A percentile compares a stretch with the other conserved stretches of the same genome.
phyloP scores from a whole-genome alignment of 108 stramenopile species.

The Cyclostephanos tholiformis region DNA sequence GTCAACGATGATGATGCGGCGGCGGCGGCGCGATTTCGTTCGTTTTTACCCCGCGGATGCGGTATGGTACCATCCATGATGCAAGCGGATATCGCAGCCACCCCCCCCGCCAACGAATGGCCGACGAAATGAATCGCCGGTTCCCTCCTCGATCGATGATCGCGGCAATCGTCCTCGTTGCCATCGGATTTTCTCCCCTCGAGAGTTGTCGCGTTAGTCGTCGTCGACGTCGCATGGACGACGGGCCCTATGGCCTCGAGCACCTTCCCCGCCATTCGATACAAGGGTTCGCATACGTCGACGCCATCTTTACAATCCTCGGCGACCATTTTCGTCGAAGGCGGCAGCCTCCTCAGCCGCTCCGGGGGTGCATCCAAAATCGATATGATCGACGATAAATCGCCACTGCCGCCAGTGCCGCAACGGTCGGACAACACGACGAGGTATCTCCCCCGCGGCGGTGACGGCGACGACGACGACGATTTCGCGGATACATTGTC shows the following conservation, averaged over 20 bases:
- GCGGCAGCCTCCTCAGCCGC: constrained; percentile 6
- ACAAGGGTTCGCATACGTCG: constrained; percentile 67
- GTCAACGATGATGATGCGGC: constrained; percentile 21
- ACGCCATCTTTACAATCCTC: constrained; percentile 61
- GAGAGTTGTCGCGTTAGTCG: background rate
- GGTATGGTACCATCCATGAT: constrained; percentile 79
- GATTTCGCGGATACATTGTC: no score
- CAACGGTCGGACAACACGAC: constrained; percentile 54
- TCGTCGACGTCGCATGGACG: background rate
- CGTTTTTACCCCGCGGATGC: constrained; percentile 9
- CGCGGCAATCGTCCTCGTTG: constrained; percentile 3
- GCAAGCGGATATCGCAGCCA: constrained; percentile 70
- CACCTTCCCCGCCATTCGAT: constrained; percentile 59
- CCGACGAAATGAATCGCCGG: constrained; percentile 85
- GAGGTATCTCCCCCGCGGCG: constrained; percentile 57
- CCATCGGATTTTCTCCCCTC: background rate
- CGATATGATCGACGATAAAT: constrained; percentile 28
- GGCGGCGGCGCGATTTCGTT: background rate
- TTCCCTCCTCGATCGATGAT: background rate
- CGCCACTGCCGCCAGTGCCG: background rate
- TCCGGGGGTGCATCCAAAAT: constrained; percentile 30
- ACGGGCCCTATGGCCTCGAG: constrained; percentile 39
- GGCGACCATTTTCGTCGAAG: constrained; percentile 23
- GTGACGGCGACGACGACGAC: no score
- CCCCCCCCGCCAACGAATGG: constrained; percentile 73